Evolutionary conservation across 2,329 filamentous ascomycete genomes (phyloP), one percentile per base, ranked within the genome.

Genomic region (Lizonia empirigonia): DNA sequence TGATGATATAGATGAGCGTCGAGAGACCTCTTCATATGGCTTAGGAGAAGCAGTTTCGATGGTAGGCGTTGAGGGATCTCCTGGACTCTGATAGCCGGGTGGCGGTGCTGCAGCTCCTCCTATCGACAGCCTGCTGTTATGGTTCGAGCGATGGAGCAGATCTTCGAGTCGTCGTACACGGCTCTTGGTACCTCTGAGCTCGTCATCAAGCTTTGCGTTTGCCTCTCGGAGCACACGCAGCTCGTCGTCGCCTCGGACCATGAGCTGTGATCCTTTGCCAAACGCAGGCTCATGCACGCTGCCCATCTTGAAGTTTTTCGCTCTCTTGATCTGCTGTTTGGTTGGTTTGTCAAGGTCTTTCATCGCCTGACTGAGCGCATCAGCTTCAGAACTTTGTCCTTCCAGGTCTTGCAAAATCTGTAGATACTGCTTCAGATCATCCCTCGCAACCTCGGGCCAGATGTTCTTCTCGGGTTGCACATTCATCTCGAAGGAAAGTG

Each of bases 281-380:
- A 97, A 82, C 2, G 85, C 85, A n/a, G 88, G 87, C 69, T 97
- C 94, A 64, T 97, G 91, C 29, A 97, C 83, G 68, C 94, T 97
- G 13, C 94, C 94, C 68, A 95, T 94, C 70, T 97, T 97, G 78
- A 99, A 97, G 5, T 91, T 91, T 71, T 93, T 96, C 6, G 94
- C 84, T 50, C 91, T 85, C 72, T 91, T 92, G 54, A 87, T 84
- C 68, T 96, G 92, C 70, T 94, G 90, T 63, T 88, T 91, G 0
- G 90, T 94, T 2, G 93, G 91, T 48, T 83, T 85, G 68, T 87
- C 87, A 12, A 97, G 80, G 45, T 96, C 91, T 54, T 86, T 85
- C 53, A 95, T 82, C 15, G 91, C 83, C 65, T 91, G 89, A 3
- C 80, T 78, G 26, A 97, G 80, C 42, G 96, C 90, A 9, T 86